phyloP scores from a whole-genome alignment of 306 rosid species.

The Gastrolobium villosum region DNA sequence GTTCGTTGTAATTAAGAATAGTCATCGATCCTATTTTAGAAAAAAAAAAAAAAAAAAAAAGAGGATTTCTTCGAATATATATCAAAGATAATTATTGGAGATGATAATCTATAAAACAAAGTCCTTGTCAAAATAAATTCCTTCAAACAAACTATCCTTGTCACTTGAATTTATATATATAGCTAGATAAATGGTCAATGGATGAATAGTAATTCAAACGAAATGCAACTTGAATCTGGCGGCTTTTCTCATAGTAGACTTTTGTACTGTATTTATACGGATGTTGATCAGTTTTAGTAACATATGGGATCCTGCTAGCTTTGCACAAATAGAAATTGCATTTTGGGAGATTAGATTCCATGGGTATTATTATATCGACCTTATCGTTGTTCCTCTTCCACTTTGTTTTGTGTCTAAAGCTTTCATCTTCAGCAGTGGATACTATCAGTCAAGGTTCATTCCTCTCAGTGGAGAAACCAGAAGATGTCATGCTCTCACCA shows the following conservation, averaged over 20 bases:
- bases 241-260: background rate
- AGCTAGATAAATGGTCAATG: background rate
- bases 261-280: background rate
- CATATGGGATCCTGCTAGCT: too few relatives aligned
- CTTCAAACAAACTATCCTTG: background rate
- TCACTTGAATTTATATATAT: background rate
- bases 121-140: background rate
- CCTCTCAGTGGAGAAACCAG: slow-evolving; percentile 50
- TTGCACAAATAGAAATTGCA: too few relatives aligned
- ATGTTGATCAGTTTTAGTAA: background rate
- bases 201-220: background rate
- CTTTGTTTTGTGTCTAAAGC: background rate
- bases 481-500: slow-evolving; percentile 51
- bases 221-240: slow-evolving; percentile 4
- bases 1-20: too few relatives aligned
- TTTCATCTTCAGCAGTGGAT: slow-evolving; percentile 23
- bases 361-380: background rate
- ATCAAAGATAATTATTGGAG: background rate
- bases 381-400: slow-evolving; percentile 13
- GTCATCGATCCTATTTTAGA: too few relatives aligned
- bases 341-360: background rate
- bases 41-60: background rate
- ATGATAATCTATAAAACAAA: background rate
- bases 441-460: slow-evolving; percentile 51
- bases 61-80: background rate